A percentile compares a stretch with the other conserved stretches of the same genome.
phyloP scores from a whole-genome alignment of 768 basidiomycete genomes.

The Boletellus emodensis region DNA sequence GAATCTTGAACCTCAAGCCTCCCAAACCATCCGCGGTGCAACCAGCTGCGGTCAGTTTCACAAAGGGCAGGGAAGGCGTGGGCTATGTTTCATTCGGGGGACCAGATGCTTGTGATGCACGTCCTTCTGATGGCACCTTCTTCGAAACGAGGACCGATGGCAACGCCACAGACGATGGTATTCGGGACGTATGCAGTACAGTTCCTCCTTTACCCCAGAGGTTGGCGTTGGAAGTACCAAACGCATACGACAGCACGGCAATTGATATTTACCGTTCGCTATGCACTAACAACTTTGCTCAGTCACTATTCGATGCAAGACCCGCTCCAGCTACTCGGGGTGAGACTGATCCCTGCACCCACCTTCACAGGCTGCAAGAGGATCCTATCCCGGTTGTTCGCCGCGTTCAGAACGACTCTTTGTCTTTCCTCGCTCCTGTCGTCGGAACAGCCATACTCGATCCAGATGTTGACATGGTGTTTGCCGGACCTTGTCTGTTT shows the following conservation, averaged over 20 bases:
- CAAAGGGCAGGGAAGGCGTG: constrained; percentile 26
- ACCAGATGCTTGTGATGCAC: background rate
- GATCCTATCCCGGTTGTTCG: background rate
- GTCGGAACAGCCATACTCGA: background rate
- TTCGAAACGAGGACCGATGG: background rate
- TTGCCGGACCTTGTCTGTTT: constrained; percentile 29
- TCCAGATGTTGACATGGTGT: constrained; percentile 5
- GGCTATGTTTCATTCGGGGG: constrained; percentile 13
- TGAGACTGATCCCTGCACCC: background rate
- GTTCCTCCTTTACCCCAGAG: background rate
- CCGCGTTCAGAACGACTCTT: background rate
- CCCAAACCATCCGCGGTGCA: background rate
- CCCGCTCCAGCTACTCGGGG: background rate
- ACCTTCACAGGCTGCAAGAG: background rate
- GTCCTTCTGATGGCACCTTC: background rate
- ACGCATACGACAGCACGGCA: background rate
- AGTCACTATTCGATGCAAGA: background rate
- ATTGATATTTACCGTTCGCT: background rate
- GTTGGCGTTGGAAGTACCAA: background rate
- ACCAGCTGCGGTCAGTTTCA: constrained; percentile 12
- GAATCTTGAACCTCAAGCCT: constrained; percentile 19
- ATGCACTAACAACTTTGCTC: background rate
- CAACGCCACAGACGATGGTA: background rate
- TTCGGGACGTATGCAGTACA: background rate
- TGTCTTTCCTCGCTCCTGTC: background rate